phyloP scores from a whole-genome alignment of 352 stramenopile species.

The Phytophthora quininea region DNA sequence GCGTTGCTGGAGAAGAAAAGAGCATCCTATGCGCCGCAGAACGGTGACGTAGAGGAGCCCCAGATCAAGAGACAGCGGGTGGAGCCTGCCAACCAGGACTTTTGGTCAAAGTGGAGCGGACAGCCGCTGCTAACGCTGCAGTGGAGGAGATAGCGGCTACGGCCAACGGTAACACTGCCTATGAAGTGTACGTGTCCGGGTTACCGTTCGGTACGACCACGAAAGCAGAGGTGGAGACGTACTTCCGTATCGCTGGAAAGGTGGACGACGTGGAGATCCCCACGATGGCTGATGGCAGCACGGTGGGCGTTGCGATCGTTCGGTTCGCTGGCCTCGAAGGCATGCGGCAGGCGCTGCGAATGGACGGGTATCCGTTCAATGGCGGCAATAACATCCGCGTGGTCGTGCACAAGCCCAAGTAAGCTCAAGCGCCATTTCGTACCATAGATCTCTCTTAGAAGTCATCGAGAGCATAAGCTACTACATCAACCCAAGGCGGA shows the following conservation, averaged over 20 bases:
- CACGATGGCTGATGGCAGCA: slow-evolving; percentile 73
- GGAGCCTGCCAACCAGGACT: slow-evolving; percentile 27
- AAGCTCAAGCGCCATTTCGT: slow-evolving; percentile 18
- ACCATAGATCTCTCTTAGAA: slow-evolving; percentile 44
- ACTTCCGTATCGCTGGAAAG: slow-evolving; percentile 61
- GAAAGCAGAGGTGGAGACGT: slow-evolving; percentile 59
- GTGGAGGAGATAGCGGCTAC: slow-evolving; percentile 15
- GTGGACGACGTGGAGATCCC: slow-evolving; percentile 70
- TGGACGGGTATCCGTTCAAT: slow-evolving; percentile 75
- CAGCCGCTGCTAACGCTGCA: slow-evolving; percentile 27
- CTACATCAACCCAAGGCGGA: neutral
- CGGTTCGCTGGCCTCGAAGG: slow-evolving; percentile 57
- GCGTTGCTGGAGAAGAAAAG: slow-evolving; percentile 46
- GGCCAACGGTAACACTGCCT: slow-evolving; percentile 12
- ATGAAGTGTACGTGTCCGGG: slow-evolving; percentile 73
- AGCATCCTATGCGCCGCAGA: slow-evolving; percentile 18
- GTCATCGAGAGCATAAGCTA: slow-evolving; percentile 20
- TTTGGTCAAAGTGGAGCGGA: slow-evolving; percentile 61
- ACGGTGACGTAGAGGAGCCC: slow-evolving; percentile 26
- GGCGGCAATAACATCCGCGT: slow-evolving; percentile 66
- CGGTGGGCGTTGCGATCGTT: slow-evolving; percentile 69
- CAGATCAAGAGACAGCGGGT: slow-evolving; percentile 42
- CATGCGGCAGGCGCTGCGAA: slow-evolving; percentile 57
- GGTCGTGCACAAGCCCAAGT: slow-evolving; percentile 43
- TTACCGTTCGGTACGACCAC: slow-evolving; percentile 58